A percentile compares a stretch with the other conserved stretches of the same genome.
phyloP scores from a whole-genome alignment of 176 grass and related monocot genomes.

The Cenchrus fungigraminus region DNA sequence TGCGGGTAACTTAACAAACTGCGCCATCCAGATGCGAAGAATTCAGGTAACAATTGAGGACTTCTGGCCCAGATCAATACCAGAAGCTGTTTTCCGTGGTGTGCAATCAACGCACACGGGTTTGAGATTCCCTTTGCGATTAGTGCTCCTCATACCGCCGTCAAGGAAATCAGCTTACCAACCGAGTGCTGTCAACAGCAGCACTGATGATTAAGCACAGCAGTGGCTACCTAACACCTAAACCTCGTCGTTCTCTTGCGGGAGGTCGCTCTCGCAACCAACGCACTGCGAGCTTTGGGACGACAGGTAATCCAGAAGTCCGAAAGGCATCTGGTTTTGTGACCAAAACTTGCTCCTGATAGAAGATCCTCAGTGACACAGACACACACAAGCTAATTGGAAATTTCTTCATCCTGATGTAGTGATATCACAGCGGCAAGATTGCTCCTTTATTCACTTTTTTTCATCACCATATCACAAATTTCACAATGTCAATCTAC shows the following conservation, averaged over 20 bases:
- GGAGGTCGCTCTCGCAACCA: slow-evolving; percentile 42
- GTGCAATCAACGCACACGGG: slow-evolving; percentile 11
- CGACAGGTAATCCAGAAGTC: neutral
- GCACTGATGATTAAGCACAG: neutral
- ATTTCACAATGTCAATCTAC: slow-evolving; percentile 5
- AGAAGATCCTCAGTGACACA: slow-evolving; percentile 12
- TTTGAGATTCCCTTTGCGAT: neutral
- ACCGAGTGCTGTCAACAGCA: slow-evolving; percentile 12
- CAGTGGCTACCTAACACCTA: slow-evolving; percentile 22
- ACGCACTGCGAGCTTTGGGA: neutral
- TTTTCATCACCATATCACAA: neutral
- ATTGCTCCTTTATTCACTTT: neutral
- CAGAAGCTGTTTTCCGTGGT: slow-evolving; percentile 19
- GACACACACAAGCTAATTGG: neutral
- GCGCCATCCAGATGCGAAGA: neutral
- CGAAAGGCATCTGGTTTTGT: slow-evolving; percentile 20
- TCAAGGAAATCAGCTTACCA: slow-evolving; percentile 47
- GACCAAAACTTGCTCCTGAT: neutral
- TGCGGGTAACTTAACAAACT: neutral
- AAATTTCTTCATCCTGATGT: neutral
- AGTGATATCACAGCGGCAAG: neutral
- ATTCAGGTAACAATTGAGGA: too few relatives aligned
- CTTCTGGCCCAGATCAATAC: neutral
- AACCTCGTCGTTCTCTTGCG: slow-evolving; percentile 34
- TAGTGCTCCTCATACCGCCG: slow-evolving; percentile 1